Evolutionary conservation across 768 basidiomycete genomes (phyloP), one percentile per base, ranked within the genome.

Genomic region (Hygrocybe punicea): DNA sequence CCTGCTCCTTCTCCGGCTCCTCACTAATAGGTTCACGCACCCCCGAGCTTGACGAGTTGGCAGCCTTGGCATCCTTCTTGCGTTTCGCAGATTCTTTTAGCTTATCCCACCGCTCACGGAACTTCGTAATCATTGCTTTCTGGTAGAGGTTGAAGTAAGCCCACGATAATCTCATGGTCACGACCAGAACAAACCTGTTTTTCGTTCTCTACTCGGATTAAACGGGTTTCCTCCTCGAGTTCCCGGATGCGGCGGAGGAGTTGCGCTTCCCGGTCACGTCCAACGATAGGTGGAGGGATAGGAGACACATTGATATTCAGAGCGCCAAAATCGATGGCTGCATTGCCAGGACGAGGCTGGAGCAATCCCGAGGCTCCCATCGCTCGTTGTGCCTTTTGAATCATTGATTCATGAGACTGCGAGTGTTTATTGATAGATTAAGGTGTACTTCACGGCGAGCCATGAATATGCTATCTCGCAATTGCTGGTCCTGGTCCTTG

Each of bases 61-160:
- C 78, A 2, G 78, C 81, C 53, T 83, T 84, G 13, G 85, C 85
- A 65, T 89, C 87, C 68, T 91, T 89, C 74, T 93, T 92, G 58
- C 87, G 84, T 70, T 86, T 91, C 7, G 90, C 87, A 24, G 87
- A 88, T 65, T 93, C 92, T 68, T 93, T 93, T 56, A 93, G 75
- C 69, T 91, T 92, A 67, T 90, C 89, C 91, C 91, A 93, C 39
- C 89, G 80, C 71, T 93, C 91, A 24, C 87, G 83, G 71, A 89
- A 93, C 63, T 88, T 87, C 19, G 79, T 76, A 60, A 92, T 91
- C 82, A 91, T 88, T 10, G 83, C 76, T 84, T 87, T 89, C 91
- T 93, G n/a, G 71, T 57, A 34, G 11, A 45, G 6, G 23, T 33
- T 49, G 16, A 19, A 57, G 51, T 44, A 13, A 29, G 7, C 24